These are phyloP conservation scores for Rhodotorula taiwanensis DNA, from an alignment of 768 basidiomycete species.

Conservation along the genomic window DNA sequence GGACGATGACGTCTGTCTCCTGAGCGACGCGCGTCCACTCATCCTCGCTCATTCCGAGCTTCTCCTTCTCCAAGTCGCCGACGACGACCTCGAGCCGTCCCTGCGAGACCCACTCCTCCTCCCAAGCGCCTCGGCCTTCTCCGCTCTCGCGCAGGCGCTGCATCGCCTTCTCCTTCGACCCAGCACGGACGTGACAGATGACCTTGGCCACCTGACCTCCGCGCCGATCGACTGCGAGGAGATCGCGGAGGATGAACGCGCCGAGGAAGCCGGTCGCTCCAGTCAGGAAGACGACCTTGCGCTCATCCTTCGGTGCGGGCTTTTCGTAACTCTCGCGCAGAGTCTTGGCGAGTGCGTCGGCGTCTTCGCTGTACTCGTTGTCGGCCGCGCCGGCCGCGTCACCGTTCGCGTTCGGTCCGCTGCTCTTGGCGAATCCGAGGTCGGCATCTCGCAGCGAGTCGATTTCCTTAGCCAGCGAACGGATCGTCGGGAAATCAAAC, in stretches of 20 bases:
- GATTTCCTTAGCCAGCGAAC: slow-evolving; percentile 65
- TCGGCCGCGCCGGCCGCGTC: slow-evolving; percentile 16
- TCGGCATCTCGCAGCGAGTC: slow-evolving; percentile 70
- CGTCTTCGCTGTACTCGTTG: slow-evolving; percentile 69
- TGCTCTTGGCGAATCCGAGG: slow-evolving; percentile 57
- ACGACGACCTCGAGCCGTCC: slow-evolving; percentile 68
- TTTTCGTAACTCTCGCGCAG: slow-evolving; percentile 57
- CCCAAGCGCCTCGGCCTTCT: slow-evolving; percentile 77
- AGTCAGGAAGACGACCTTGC: slow-evolving; percentile 75
- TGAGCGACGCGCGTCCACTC: slow-evolving; percentile 62
- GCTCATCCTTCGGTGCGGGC: slow-evolving; percentile 34
- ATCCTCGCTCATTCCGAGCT: slow-evolving; percentile 62
- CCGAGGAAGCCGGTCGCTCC: slow-evolving; percentile 97
- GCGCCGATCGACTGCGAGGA: slow-evolving; percentile 53
- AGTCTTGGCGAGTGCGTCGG: slow-evolving; percentile 55
- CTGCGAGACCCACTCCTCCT: slow-evolving; percentile 66
- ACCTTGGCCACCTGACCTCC: slow-evolving; percentile 67
- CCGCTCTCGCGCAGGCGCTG: slow-evolving; percentile 64
- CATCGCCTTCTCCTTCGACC: slow-evolving; percentile 57
- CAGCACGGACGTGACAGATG: slow-evolving; percentile 80
- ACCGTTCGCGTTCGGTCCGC: slow-evolving; percentile 15
- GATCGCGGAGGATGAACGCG: slow-evolving; percentile 76
- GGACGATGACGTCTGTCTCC: slow-evolving; percentile 75
- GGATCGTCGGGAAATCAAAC: slow-evolving; percentile 82
- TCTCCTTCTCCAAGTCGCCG: slow-evolving; percentile 71